A percentile compares a stretch with the other conserved stretches of the same genome.
phyloP scores from a whole-genome alignment of 139 green algal species.

The Asterochloris erici region DNA sequence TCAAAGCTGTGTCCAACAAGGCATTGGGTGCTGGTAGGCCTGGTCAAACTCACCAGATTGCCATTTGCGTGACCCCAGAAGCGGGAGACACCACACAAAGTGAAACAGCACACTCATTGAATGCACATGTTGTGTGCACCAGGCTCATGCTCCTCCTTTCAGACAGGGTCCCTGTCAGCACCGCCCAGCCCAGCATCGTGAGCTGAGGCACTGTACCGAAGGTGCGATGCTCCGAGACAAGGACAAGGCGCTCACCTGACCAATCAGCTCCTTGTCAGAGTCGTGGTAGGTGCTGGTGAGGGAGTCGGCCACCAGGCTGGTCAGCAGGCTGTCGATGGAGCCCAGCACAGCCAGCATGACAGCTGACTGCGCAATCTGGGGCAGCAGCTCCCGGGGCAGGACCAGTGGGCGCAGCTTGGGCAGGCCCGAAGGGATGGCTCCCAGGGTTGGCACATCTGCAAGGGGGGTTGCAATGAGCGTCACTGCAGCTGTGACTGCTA shows the following conservation, averaged over 20 bases:
- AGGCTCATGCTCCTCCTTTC: no score
- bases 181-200: no score
- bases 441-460: slow-evolving; percentile 22
- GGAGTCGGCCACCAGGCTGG: slow-evolving; percentile 28
- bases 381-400: slow-evolving; percentile 12
- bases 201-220: neutral
- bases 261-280: slow-evolving; percentile 26
- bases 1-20: no score
- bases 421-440: slow-evolving; percentile 24
- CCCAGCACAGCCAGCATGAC: slow-evolving; percentile 25
- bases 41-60: no score
- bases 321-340: slow-evolving; percentile 32
- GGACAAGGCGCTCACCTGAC: neutral
- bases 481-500: neutral
- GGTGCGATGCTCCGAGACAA: neutral
- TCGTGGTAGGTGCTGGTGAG: slow-evolving; percentile 27
- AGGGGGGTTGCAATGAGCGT: no score
- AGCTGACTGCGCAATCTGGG: neutral
- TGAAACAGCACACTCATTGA: no score
- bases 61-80: no score
- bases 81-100: no score
- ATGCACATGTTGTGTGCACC: no score
- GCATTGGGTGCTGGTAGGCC: no score
- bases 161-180: no score
- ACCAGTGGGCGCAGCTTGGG: slow-evolving; percentile 1